phyloP scores from a whole-genome alignment of 2,329 filamentous ascomycete genomes.

The Penicillium palitans region DNA sequence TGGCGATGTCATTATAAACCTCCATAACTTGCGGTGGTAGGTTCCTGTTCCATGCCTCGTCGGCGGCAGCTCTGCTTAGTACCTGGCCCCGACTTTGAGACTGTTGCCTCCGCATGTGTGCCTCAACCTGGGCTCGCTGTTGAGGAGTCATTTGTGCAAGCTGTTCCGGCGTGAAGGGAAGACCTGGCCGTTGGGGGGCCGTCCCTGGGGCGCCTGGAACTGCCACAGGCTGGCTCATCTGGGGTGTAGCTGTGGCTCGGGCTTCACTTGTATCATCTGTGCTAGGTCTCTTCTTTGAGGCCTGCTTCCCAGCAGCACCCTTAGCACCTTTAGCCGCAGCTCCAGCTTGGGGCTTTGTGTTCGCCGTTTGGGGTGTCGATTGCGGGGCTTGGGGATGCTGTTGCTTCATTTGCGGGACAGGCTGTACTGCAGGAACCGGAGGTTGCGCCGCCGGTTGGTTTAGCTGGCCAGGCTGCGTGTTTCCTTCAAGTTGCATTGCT shows the following conservation, averaged over 20 bases:
- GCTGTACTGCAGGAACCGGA: conserved; percentile 22
- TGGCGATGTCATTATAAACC: conserved; percentile 41
- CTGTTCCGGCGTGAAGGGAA: conserved; percentile 37
- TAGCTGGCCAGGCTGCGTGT: conserved; percentile 27
- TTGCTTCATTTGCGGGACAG: conserved; percentile 28
- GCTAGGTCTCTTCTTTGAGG: conserved; percentile 47
- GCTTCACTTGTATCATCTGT: conserved; percentile 50
- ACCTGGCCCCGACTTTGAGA: conserved; percentile 32
- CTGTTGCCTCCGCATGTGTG: conserved; percentile 39
- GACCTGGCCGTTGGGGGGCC: conserved; percentile 23
- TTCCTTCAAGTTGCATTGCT: conserved; percentile 25
- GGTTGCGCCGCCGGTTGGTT: conserved; percentile 28
- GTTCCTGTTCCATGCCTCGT: conserved; percentile 40
- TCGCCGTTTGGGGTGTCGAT: conserved; percentile 30
- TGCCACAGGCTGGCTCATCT: conserved; percentile 25
- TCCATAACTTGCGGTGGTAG: conserved; percentile 42
- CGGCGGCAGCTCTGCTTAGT: conserved; percentile 36
- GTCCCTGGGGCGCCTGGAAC: conserved; percentile 22
- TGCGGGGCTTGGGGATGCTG: conserved; percentile 25
- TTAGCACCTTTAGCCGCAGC: conserved; percentile 30
- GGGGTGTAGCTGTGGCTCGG: conserved; percentile 39
- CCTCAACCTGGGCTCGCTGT: conserved; percentile 43
- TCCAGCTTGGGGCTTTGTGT: conserved; percentile 33
- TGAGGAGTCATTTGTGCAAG: conserved; percentile 43
- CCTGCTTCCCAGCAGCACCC: conserved; percentile 31